These are phyloP conservation scores for Meyerozyma sp. DNA, from an alignment of 1,139 yeast species.

Conservation along the genomic window DNA sequence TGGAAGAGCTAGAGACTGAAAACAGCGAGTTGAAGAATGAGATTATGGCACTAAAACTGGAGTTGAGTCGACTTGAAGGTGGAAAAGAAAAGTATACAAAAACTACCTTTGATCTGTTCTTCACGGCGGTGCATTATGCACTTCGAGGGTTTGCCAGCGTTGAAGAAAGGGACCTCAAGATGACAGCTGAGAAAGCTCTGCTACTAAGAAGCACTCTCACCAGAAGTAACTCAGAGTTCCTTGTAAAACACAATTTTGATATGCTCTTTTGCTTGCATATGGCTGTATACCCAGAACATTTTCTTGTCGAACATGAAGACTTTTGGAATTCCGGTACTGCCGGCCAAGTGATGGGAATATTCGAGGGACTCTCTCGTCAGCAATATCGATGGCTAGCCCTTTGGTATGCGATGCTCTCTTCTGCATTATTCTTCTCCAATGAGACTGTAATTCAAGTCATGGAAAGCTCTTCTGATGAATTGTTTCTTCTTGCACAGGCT, in stretches of 20 bases:
- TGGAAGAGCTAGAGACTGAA: conserved; percentile 3
- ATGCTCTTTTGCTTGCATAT: conserved; percentile 10
- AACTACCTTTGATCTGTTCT: background rate
- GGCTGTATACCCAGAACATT: conserved; percentile 10
- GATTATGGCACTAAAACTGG: background rate
- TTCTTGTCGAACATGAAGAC: conserved; percentile 9
- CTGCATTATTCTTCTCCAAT: background rate
- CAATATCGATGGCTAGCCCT: background rate
- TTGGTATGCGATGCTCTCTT: background rate
- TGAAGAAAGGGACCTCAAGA: conserved; percentile 5
- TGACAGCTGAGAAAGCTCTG: background rate
- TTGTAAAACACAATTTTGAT: conserved; percentile 10
- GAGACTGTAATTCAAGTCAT: background rate
- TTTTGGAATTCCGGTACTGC: conserved; percentile 4
- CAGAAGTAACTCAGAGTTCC: conserved; percentile 2
- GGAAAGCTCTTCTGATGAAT: background rate
- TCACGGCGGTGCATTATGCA: background rate
- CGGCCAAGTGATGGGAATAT: background rate
- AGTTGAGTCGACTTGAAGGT: conserved; percentile 6
- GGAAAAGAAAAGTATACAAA: conserved; percentile 1
- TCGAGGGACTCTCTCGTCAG: background rate
- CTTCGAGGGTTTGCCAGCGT: background rate
- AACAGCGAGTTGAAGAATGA: conserved; percentile 1
- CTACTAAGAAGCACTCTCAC: conserved; percentile 3
- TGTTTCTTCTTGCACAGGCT: conserved; percentile 16